Conservation (phyloP, 2,329 filamentous ascomycete species). For the Ophiosphaerella narmari region DNA sequence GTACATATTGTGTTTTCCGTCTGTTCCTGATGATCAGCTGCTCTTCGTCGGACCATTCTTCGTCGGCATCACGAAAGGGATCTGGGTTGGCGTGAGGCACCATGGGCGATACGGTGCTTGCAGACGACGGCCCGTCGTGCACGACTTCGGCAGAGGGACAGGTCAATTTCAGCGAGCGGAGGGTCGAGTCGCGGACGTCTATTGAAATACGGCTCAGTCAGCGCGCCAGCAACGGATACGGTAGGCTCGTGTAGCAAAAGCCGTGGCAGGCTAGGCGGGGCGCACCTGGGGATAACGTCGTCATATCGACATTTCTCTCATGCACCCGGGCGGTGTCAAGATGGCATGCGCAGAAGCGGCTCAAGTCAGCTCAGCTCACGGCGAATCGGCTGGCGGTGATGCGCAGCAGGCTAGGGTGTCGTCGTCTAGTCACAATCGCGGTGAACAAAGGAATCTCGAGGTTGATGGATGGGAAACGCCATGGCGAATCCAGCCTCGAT, state of each 20-base stretch:
- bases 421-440: not conserved
- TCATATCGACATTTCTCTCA: constrained; percentile 24
- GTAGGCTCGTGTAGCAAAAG: constrained; percentile 4
- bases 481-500: constrained; percentile 6
- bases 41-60: constrained; percentile 46
- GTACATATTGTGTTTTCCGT: constrained; percentile 35
- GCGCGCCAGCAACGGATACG: constrained; percentile 9
- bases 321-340: not conserved
- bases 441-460: too few relatives aligned
- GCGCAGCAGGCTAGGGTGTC: not conserved
- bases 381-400: not conserved
- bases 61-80: constrained; percentile 38
- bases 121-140: constrained; percentile 23
- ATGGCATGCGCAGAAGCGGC: not conserved
- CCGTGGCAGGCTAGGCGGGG: constrained; percentile 3
- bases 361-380: not conserved
- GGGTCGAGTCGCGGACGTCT: constrained; percentile 45
- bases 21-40: constrained; percentile 39
- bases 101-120: constrained; percentile 17
- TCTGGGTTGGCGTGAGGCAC: constrained; percentile 27
- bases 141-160: constrained; percentile 45
- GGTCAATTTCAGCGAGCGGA: constrained; percentile 42
- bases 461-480: not conserved
- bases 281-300: constrained; percentile 33
- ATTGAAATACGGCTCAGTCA: constrained; percentile 24